Evolutionary conservation across 1,284 basidiomycete species (phyloP).

Genomic region (Rhizopogon hawkerae): DNA sequence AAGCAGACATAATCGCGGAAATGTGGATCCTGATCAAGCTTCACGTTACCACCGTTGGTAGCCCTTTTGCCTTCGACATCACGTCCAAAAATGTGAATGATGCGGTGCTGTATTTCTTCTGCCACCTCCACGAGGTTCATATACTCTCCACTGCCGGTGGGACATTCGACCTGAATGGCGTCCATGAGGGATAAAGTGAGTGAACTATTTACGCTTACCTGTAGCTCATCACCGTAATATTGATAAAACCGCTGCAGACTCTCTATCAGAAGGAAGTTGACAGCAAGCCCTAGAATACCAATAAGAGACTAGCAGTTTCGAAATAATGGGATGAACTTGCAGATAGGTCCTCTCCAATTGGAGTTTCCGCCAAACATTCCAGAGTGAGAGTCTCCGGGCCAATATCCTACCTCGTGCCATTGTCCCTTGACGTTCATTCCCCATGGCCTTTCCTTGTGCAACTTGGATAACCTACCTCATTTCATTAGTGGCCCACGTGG

Average conservation of each 20-base stretch:
- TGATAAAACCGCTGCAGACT: constrained; percentile 95
- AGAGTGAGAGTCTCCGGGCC: constrained; percentile 94
- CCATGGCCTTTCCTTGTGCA: constrained; percentile 91
- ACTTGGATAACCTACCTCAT: constrained; percentile 63
- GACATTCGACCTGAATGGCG: constrained; percentile 73
- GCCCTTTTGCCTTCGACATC: constrained; percentile 82
- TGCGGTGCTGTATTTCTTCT: constrained; percentile 94
- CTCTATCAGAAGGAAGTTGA: constrained; percentile 91
- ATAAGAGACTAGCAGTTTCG: not conserved
- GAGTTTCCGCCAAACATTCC: constrained; percentile 99
- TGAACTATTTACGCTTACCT: constrained; percentile 29
- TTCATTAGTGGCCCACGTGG: not conserved
- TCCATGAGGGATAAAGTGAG: not conserved
- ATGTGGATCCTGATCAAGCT: constrained; percentile 88
- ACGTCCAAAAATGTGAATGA: constrained; percentile 93
- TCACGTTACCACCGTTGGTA: constrained; percentile 84
- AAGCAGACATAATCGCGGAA: constrained; percentile 96
- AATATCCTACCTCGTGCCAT: constrained; percentile 88
- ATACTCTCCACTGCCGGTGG: constrained; percentile 89
- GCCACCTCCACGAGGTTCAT: constrained; percentile 92
- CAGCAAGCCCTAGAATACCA: constrained; percentile 64
- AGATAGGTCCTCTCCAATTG: constrained; percentile 88
- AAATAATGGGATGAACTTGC: constrained; percentile 32
- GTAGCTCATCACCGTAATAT: constrained; percentile 84
- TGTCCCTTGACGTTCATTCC: constrained; percentile 90